A percentile compares a stretch with the other conserved stretches of the same genome.
phyloP scores from a whole-genome alignment of 345 rosid genomes.

The Hibiscus syriacus region DNA sequence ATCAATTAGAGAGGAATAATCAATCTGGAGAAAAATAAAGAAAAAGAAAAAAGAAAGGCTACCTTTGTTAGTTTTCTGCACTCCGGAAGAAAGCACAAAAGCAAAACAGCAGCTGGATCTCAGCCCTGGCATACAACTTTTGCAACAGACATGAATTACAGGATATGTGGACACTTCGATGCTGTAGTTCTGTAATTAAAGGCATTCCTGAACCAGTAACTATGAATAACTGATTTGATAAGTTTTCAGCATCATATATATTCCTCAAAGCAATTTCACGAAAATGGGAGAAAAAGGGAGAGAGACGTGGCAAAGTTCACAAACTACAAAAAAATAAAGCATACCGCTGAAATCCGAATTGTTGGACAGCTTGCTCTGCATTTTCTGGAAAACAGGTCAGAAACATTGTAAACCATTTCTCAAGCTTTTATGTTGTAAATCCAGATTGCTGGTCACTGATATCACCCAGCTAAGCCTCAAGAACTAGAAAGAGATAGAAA shows the following conservation, averaged over 20 bases:
- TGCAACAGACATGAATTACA: no score
- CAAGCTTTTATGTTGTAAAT: neutral
- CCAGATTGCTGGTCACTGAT: neutral
- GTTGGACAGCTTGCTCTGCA: conserved; percentile 32
- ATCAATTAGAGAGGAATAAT: conserved; percentile 63
- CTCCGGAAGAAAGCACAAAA: neutral
- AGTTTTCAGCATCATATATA: no score
- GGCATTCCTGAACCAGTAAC: neutral
- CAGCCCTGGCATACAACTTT: neutral
- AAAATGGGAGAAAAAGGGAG: neutral
- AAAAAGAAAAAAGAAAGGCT: no score
- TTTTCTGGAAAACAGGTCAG: conserved; percentile 35
- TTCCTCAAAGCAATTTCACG: no score
- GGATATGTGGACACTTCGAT: neutral
- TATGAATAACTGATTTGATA: no score
- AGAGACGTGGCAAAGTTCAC: neutral
- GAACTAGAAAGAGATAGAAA: conserved; percentile 7
- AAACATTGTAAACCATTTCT: conserved; percentile 7
- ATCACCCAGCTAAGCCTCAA: conserved; percentile 3
- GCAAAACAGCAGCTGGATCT: neutral
- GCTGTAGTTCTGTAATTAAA: neutral
- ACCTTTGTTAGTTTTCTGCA: conserved; percentile 10
- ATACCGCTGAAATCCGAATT: conserved; percentile 49
- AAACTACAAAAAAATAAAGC: conserved; percentile 6
- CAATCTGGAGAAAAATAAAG: conserved; percentile 43